Evolutionary conservation across 2,329 filamentous ascomycete species (phyloP), one percentile per base, ranked within the genome.

Genomic region (Calonectria pauciramosa): DNA sequence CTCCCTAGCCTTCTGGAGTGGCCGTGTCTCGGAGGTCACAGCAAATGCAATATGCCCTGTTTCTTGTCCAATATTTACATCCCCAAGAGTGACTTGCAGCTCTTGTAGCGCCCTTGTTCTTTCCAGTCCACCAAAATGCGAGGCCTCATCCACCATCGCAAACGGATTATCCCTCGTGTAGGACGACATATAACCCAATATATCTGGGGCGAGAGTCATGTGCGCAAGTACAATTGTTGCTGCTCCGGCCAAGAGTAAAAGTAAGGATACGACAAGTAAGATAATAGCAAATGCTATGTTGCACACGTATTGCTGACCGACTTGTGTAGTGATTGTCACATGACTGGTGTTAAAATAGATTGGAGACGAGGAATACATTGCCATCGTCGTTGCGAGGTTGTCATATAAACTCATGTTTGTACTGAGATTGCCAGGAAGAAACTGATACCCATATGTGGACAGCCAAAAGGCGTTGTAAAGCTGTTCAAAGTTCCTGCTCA

Each of bases 161-260:
- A 51, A 70, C 20, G 56, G 41, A 38, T 49, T 64, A 30, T 70
- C 68, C 16, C 54, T 52, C 26, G 54, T 70, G n/a, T 64, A 54
- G 4, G 56, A 70, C 14, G 68, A 70, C 30, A 63, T n/a, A 20
- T 70, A 70, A 26, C 68, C 68, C 20, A 70, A 20, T 38, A 70
- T 30, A 20, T 70, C 68, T 20, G 68, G 68, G 4, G 68, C 68
- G 26, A 70, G 68, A 20, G 68, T 70, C 68, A 60, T 49, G 16
- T 34, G 51, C 68, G 51, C 63, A 10, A 70, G 52, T 28, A 70
- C 30, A 14, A 64, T 30, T 30, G 68, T 34, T 16, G 20, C 8
- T 47, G 34, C 20, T 7, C 56, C 41, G 4, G 68, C 68, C 18
- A 64, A 9, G 18, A 52, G 36, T 18, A 68, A 26, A 68, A 68